Percentiles rank a stretch among this genome's conserved stretches.
phyloP scores from a whole-genome alignment of 176 grass and related monocot species.

The Hsuehochloa calcarea region DNA sequence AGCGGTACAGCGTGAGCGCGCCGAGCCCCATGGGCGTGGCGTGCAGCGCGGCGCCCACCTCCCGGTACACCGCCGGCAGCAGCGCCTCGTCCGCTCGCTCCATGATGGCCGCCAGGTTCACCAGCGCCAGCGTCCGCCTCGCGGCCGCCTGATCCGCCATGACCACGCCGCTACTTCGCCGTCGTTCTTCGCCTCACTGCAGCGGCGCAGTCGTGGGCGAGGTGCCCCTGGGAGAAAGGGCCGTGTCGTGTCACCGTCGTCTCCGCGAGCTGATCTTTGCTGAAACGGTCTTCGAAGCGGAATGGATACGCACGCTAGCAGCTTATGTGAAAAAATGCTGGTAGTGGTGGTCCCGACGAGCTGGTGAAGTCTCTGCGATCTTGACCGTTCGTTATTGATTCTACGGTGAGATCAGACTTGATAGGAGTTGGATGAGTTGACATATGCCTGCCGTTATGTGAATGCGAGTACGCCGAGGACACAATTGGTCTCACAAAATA shows the following conservation, averaged over 20 bases:
- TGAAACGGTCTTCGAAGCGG: too few species aligned
- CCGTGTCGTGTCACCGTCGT: neutral
- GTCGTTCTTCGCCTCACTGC: neutral
- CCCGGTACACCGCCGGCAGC: conserved; percentile 86
- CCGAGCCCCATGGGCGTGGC: conserved; percentile 70
- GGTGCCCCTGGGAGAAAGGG: neutral
- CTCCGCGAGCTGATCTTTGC: neutral
- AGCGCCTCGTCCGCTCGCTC: conserved; percentile 88
- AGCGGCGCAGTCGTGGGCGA: too few species aligned
- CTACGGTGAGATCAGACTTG: too few species aligned
- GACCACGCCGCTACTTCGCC: neutral
- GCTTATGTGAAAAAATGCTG: too few species aligned
- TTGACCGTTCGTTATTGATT: too few species aligned
- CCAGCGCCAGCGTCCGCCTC: conserved; percentile 60
- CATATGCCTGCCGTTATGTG: too few species aligned
- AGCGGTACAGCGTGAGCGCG: conserved; percentile 68
- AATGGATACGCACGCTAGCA: too few species aligned
- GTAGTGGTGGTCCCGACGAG: too few species aligned
- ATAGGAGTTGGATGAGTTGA: too few species aligned
- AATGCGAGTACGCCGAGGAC: too few species aligned
- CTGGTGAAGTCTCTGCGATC: too few species aligned
- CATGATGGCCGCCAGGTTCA: conserved; percentile 90
- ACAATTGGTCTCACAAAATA: too few species aligned
- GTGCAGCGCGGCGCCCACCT: conserved; percentile 68
- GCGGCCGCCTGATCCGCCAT: conserved; percentile 16